Percentiles rank a stretch among this genome's conserved stretches.
Conservation (phyloP, 2,329 filamentous ascomycete species). For the Calonectria naviculata region DNA sequence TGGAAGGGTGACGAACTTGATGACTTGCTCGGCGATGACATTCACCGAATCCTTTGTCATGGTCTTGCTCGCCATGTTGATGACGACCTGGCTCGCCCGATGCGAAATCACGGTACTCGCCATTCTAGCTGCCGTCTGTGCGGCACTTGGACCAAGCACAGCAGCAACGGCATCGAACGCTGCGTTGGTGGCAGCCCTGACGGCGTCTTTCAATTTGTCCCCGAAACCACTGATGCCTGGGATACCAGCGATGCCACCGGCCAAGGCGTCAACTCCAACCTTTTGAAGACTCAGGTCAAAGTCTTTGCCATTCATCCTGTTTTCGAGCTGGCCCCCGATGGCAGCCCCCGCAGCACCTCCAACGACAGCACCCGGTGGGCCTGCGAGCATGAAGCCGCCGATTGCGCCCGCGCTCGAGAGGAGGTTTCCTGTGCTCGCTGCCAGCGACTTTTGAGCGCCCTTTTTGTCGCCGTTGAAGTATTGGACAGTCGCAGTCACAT, state of each 20-base stretch:
- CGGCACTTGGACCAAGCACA: background rate
- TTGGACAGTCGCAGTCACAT: background rate
- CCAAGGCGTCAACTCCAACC: background rate
- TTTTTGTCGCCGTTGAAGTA: background rate
- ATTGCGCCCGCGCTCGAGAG: background rate
- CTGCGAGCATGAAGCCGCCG: background rate
- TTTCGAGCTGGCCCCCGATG: background rate
- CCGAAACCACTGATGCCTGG: background rate
- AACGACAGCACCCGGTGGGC: background rate
- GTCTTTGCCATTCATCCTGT: background rate
- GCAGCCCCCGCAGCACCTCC: background rate
- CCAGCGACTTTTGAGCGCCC: background rate
- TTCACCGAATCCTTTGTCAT: background rate
- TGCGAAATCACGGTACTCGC: background rate
- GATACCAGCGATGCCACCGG: background rate
- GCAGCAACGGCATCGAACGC: background rate
- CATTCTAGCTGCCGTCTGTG: background rate
- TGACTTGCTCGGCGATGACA: background rate
- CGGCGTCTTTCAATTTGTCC: background rate
- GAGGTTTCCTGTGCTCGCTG: background rate
- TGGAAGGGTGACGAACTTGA: background rate
- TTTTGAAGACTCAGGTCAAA: background rate
- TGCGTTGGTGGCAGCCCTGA: background rate
- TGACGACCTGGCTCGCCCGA: background rate
- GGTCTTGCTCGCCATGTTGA: background rate